These are phyloP conservation scores for Emergomyces africanus DNA, from an alignment of 2,329 filamentous ascomycete species.

Conservation along the genomic window DNA sequence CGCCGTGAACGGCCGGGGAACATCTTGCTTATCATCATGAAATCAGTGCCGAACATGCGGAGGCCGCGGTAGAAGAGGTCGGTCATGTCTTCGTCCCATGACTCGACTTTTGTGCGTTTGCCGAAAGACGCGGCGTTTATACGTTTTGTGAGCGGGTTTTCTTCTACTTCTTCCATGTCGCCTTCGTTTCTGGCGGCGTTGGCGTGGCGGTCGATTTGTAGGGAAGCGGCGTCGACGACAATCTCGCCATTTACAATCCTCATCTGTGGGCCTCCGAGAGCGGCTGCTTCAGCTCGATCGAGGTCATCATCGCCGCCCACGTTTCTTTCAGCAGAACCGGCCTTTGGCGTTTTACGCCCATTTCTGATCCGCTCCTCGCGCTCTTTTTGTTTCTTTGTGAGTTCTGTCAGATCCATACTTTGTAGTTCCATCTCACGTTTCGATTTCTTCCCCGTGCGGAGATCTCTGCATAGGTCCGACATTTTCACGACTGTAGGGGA, in stretches of 20 bases:
- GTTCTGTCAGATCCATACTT: conserved; percentile 43
- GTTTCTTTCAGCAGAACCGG: conserved; percentile 9
- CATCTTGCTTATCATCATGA: conserved; percentile 50
- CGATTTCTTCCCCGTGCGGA: conserved; percentile 43
- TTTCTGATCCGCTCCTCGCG: conserved; percentile 19
- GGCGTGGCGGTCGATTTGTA: conserved; percentile 44
- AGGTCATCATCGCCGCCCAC: conserved; percentile 20
- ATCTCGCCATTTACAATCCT: conserved; percentile 47
- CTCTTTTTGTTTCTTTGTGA: conserved; percentile 30
- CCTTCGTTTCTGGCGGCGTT: conserved; percentile 37
- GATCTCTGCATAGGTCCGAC: conserved; percentile 43
- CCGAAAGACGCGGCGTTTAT: conserved; percentile 36
- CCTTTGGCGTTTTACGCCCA: neutral
- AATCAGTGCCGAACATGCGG: conserved; percentile 52
- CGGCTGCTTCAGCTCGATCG: conserved; percentile 15
- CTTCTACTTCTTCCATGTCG: conserved; percentile 32
- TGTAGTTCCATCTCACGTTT: conserved; percentile 45
- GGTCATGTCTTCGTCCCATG: conserved; percentile 46
- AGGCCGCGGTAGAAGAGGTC: conserved; percentile 51
- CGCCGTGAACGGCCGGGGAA: conserved; percentile 46
- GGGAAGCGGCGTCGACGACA: conserved; percentile 39
- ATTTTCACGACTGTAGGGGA: conserved; percentile 43
- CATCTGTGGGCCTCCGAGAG: conserved; percentile 34
- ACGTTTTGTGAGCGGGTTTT: conserved; percentile 34
- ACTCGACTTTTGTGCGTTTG: conserved; percentile 39